These are phyloP conservation scores for Porpolomopsis calyptriformis DNA, from an alignment of 768 basidiomycete species.

Conservation along the genomic window DNA sequence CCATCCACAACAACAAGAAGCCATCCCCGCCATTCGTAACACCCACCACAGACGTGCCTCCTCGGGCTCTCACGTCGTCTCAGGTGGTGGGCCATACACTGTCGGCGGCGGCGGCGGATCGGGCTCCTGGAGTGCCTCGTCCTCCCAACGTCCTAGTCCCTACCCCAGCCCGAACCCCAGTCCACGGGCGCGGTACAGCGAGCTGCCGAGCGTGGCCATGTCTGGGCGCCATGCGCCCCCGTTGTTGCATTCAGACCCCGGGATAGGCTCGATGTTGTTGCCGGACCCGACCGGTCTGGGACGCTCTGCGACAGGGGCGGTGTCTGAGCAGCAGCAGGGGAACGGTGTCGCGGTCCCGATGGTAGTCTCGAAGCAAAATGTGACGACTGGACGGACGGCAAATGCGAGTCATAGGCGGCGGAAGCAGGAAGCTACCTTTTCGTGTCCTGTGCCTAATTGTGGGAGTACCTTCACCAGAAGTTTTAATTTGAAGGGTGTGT, in stretches of 20 bases:
- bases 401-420: constrained; percentile 77
- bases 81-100: constrained; percentile 2
- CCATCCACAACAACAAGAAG: constrained; percentile 6
- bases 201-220: constrained; percentile 31
- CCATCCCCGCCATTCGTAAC: constrained; percentile 3
- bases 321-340: background rate
- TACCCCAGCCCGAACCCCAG: constrained; percentile 59
- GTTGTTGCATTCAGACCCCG: background rate
- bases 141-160: constrained; percentile 56
- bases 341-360: background rate
- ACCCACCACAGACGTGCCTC: constrained; percentile 34
- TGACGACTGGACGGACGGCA: constrained; percentile 83
- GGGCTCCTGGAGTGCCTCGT: constrained; percentile 23
- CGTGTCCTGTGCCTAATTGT: constrained; percentile 74
- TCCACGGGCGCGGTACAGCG: constrained; percentile 42
- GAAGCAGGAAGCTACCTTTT: constrained; percentile 81
- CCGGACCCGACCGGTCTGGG: background rate
- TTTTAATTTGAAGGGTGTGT: constrained; percentile 83
- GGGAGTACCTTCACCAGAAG: constrained; percentile 84
- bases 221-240: background rate
- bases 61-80: constrained; percentile 29
- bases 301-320: background rate
- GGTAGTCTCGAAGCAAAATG: constrained; percentile 59
- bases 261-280: constrained; percentile 5
- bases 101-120: constrained; percentile 10